phyloP scores from a whole-genome alignment of 2,329 filamentous ascomycete species.

The Tolypocladium paradoxum region DNA sequence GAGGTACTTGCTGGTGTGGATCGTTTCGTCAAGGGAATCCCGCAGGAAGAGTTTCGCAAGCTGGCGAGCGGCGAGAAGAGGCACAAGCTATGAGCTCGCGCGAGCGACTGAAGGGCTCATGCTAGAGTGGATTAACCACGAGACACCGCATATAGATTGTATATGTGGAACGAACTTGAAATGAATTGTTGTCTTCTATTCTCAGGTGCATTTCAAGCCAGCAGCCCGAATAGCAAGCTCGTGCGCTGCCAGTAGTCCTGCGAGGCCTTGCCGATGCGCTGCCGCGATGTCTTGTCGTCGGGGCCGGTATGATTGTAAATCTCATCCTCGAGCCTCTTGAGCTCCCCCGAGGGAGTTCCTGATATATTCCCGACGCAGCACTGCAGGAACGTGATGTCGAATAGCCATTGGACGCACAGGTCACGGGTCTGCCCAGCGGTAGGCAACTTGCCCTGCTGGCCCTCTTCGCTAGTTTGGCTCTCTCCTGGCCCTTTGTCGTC shows the following conservation, averaged over 20 bases:
- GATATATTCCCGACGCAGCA: slow-evolving; percentile 28
- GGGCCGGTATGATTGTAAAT: slow-evolving; percentile 35
- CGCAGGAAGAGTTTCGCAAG: slow-evolving; percentile 81
- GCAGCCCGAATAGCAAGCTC: slow-evolving; percentile 67
- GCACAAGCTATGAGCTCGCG: slow-evolving; percentile 63
- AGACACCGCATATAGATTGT: neutral
- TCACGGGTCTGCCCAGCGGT: slow-evolving; percentile 27
- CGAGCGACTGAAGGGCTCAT: neutral
- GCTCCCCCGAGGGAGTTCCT: slow-evolving; percentile 13
- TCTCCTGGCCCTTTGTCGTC: slow-evolving; percentile 5
- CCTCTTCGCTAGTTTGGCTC: slow-evolving; percentile 5
- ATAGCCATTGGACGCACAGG: slow-evolving; percentile 48
- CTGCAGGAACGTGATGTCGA: slow-evolving; percentile 44
- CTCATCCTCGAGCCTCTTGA: slow-evolving; percentile 35
- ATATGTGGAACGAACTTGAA: neutral
- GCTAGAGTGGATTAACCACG: neutral
- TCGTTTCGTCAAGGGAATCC: slow-evolving; percentile 67
- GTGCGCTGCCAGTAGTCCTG: slow-evolving; percentile 77
- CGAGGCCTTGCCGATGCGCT: slow-evolving; percentile 51
- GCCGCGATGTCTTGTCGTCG: slow-evolving; percentile 33
- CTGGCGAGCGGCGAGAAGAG: slow-evolving; percentile 81
- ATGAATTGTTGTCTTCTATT: neutral
- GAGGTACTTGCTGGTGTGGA: slow-evolving; percentile 84
- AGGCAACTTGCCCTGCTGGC: neutral
- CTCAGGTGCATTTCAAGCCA: slow-evolving; percentile 32